Evolutionary conservation across 371 early-diverging fungal species (phyloP), one percentile per base, ranked within the genome.

Genomic region (Mucor lusitanicus): DNA sequence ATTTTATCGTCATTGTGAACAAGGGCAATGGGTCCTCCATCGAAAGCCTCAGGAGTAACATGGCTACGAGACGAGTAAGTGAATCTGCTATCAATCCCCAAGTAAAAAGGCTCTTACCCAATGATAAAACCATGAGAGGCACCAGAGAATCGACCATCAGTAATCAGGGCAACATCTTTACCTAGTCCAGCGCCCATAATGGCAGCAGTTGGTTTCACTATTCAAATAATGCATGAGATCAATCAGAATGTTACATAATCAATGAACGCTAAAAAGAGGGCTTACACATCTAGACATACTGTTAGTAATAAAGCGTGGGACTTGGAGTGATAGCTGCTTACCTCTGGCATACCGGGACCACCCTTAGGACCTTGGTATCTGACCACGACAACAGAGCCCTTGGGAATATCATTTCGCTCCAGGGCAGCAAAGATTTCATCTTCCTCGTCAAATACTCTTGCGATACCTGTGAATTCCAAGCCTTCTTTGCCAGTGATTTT

Each of bases 401-500:
- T 95, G 71, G 73, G 78, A 59, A 76, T 73, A 39, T 79, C 88
- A 23, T 83, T 83, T 19, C 83, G 81, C 80, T 96, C 96, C 60
- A 97, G 74, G 11, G 97, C 93, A 17, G 70, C 76, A 72, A 97
- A 82, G 91, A 97, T 94, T 30, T 88, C 93, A 64, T 93, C 91
- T 75, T 98, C 99, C 33, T 88, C 86, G 67, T 98, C 95, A 73
- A 90, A 98, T 35, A 95, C 95, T 55, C 89, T 88, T 44, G 99
- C 97, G 0, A 81, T 78, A 23, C 99, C 99, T 40, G 82, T 77
- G 71, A 98, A 98, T 61, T 68, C 54, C 6, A 96, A 82, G 19
- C 99, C 99, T 81, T 98, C 97, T 81, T 98, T 98, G 66, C 99
- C 99, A 6, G 99, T 98, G 76, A 98, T 98, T 83, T 98, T 98